A percentile compares a stretch with the other conserved stretches of the same genome.
phyloP scores from a whole-genome alignment of 441 rosid genomes.

The Isatis lusitanica region DNA sequence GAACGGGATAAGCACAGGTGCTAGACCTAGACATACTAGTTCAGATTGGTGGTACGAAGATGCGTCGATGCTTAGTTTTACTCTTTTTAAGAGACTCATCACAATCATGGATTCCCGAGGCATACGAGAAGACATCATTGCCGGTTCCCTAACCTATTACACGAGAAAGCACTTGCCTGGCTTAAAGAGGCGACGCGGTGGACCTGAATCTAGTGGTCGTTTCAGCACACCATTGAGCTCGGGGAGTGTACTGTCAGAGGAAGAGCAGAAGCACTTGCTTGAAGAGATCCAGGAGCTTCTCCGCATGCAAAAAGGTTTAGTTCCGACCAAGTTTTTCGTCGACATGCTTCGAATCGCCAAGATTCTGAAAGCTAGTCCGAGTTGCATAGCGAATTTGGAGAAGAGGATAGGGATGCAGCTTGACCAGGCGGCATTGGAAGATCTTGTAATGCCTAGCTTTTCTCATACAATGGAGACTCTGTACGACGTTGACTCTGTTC shows the following conservation, averaged over 20 bases:
- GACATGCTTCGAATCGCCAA: constrained; percentile 86
- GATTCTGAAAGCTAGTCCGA: constrained; percentile 67
- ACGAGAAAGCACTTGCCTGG: constrained; percentile 85
- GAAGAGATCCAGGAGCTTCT: constrained; percentile 75
- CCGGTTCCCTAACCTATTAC: constrained; percentile 76
- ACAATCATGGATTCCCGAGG: constrained; percentile 76
- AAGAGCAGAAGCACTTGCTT: constrained; percentile 74
- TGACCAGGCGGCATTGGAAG: constrained; percentile 91
- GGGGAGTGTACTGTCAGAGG: constrained; percentile 67
- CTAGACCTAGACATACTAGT: constrained; percentile 68
- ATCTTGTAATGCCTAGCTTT: constrained; percentile 91
- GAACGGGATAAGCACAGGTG: constrained; percentile 98
- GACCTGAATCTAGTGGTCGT: constrained; percentile 62
- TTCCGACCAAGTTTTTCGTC: constrained; percentile 75
- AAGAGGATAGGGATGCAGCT: constrained; percentile 94
- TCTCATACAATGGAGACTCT: constrained; percentile 89
- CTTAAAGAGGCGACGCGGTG: constrained; percentile 70
- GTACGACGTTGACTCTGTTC: constrained; percentile 89
- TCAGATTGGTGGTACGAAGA: constrained; percentile 98
- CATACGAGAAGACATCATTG: constrained; percentile 69
- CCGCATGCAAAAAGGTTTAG: constrained; percentile 79
- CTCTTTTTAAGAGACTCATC: constrained; percentile 74
- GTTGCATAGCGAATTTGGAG: constrained; percentile 69
- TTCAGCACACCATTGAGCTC: constrained; percentile 49
- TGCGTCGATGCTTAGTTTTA: constrained; percentile 71